Conservation (phyloP, 495 filamentous ascomycete species). For the Penicillium paxilli region DNA sequence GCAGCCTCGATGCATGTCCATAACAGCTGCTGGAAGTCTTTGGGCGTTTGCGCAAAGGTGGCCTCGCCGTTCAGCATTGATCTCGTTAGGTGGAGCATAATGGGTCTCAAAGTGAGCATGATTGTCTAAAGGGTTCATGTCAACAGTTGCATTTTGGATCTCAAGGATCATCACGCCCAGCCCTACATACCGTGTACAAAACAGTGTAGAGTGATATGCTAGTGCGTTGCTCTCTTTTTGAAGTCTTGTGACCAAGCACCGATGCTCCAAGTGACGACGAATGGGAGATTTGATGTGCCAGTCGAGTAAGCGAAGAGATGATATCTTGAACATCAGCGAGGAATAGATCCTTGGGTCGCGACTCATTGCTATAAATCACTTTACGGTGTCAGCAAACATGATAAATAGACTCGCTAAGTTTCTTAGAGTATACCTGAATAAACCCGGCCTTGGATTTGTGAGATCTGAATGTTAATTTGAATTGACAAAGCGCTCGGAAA, state of each 20-base stretch:
- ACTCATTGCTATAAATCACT: conserved; percentile 7
- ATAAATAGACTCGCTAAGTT: background rate
- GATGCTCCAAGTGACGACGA: background rate
- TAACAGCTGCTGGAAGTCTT: conserved; percentile 1
- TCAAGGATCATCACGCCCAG: too few relatives aligned
- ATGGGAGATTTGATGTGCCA: background rate
- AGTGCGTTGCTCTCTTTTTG: background rate
- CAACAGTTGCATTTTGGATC: background rate
- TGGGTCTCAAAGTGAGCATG: conserved; percentile 4
- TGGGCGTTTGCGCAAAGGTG: background rate
- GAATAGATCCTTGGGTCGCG: background rate
- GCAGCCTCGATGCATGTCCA: conserved; percentile 9
- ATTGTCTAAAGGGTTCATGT: background rate
- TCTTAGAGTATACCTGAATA: background rate
- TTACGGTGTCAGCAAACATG: background rate
- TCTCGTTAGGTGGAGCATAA: conserved; percentile 5
- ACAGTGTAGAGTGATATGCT: conserved; percentile 6
- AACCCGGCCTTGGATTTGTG: conserved; percentile 5
- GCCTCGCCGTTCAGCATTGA: background rate
- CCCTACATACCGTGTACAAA: conserved; percentile 6
- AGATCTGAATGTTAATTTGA: conserved; percentile 5
- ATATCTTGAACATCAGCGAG: conserved; percentile 3
- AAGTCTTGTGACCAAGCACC: background rate
- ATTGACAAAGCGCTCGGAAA: conserved; percentile 5
- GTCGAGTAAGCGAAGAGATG: conserved; percentile 2